phyloP scores from a whole-genome alignment of 257 asterid species.

The Nemophila menziesii region DNA sequence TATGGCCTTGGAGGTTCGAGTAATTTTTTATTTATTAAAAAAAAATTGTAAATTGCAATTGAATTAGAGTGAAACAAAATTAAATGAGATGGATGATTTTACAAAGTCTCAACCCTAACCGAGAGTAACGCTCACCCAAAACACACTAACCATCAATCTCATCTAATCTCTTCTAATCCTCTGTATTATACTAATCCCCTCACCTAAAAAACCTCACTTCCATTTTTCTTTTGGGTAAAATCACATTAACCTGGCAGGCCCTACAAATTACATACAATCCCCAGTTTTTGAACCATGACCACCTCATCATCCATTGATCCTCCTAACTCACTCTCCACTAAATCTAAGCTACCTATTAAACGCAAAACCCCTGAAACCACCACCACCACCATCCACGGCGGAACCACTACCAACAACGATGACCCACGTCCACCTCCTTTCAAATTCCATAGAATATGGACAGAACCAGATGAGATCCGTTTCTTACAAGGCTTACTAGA shows the following conservation, averaged over 20 bases:
- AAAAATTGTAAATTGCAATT: too few species aligned
- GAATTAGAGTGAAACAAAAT: not conserved
- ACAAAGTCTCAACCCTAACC: conserved; percentile 16
- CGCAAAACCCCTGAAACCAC: conserved; percentile 51
- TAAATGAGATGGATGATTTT: not conserved
- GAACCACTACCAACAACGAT: not conserved
- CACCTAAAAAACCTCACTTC: not conserved
- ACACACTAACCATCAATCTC: not conserved
- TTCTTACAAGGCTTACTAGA: conserved; percentile 55
- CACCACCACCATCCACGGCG: not conserved
- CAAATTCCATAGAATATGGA: conserved; percentile 82
- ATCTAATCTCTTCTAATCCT: too few species aligned
- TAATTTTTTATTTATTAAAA: too few species aligned
- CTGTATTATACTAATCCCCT: too few species aligned
- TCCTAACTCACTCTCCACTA: conserved; percentile 13
- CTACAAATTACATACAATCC: conserved; percentile 13
- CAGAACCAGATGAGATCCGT: conserved; percentile 84
- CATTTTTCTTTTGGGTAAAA: not conserved
- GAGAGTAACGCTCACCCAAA: conserved; percentile 18
- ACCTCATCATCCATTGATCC: not conserved
- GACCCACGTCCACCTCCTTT: conserved; percentile 37
- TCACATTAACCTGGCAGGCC: not conserved
- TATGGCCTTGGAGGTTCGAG: too few species aligned
- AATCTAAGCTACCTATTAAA: conserved; percentile 68
- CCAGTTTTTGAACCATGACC: too few species aligned